Evolutionary conservation across 2,329 filamentous ascomycete genomes (phyloP), one percentile per base, ranked within the genome.

Genomic region (Neurospora sp.): DNA sequence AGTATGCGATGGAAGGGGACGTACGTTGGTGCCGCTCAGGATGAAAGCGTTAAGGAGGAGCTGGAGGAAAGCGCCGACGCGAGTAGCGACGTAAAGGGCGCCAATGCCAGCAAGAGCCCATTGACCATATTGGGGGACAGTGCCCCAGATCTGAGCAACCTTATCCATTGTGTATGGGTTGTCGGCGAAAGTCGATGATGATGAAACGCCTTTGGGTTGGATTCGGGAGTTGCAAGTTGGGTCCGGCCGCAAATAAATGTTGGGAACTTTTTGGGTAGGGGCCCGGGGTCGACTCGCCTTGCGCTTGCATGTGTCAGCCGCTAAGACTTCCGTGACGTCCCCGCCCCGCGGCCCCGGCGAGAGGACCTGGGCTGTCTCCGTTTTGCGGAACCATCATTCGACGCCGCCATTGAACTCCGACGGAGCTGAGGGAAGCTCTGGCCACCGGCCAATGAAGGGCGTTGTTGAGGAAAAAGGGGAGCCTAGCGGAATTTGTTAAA

Each of bases 31-130:
- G 68, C 89, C 89, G 72, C 83, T 83, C 10, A 93, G 83, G 70
- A 94, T 78, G 77, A 94, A 93, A 46, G 90, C 81, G 78, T 88
- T 90, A 70, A 91, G 78, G 66, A 93, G 74, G 46, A 93, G 84
- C 72, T 84, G 84, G 68, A 89, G 74, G 75, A 88, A 88, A 77
- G 84, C 87, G 69, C 89, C 76, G 23, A 87, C 77, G 77, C 88
- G 88, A 72, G 79, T 83, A 71, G 82, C 82, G 66, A 91, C 73
- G 74, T 84, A 87, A 66, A 91, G 78, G 69, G 86, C 86, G 67
- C 91, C 91, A 68, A 89, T 73, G 41, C 80, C 83, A 67, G 84
- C 83, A 66, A 88, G 77, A 23, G 80, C 81, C 77, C 82, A 81
- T 72, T 84, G 81, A 17, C 82, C 79, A 38, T 79, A 74, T 73